Evolutionary conservation across 768 basidiomycete species (phyloP), one percentile per base, ranked within the genome.

Genomic region (Suillus sp.): DNA sequence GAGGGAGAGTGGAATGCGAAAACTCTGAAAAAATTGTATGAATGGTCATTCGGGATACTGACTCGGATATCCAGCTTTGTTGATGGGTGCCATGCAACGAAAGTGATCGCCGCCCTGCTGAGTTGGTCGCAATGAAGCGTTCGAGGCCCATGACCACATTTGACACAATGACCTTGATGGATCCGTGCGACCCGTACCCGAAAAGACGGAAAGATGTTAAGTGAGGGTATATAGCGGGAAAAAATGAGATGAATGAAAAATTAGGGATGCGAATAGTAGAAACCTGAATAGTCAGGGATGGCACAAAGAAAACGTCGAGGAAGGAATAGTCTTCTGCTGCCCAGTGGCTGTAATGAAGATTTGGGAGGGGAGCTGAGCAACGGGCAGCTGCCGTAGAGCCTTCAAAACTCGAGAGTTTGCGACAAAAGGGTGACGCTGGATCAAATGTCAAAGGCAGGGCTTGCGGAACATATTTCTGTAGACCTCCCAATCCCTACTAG

Each of bases 81-180:
- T 14, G 35, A 55, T 5, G 22, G 9, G 22, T 55, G 54, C 54
- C 54, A 55, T 55, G 54, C 54, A 22, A 55, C n/a, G 54, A 37
- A 55, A 25, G 34, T 16, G 35, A 55, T 55, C 2, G 35, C 54
- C 16, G 35, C 35, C 16, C 25, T n/a, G 14, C n/a, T 55, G 35
- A 55, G 22, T 25, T 35, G 22, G 11, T 35, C 54, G n/a, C 35
- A 35, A 14, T 16, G 54, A 37, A 37, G 54, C 3, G 7, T 25
- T n/a, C 10, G n/a, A 22, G 53, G 13, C n/a, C 35, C 32, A n/a
- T 35, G 4, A 22, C 4, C 14, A 55, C n/a, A 37, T 55, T 22
- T 55, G 54, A 35, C 34, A 55, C 34, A 16, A 2, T 35, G n/a
- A 34, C n/a, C 22, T 16, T 1, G n/a, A 37, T 22, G 54, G 20